phyloP scores from a whole-genome alignment of 352 stramenopile genomes.

The Ophiocytium majus region DNA sequence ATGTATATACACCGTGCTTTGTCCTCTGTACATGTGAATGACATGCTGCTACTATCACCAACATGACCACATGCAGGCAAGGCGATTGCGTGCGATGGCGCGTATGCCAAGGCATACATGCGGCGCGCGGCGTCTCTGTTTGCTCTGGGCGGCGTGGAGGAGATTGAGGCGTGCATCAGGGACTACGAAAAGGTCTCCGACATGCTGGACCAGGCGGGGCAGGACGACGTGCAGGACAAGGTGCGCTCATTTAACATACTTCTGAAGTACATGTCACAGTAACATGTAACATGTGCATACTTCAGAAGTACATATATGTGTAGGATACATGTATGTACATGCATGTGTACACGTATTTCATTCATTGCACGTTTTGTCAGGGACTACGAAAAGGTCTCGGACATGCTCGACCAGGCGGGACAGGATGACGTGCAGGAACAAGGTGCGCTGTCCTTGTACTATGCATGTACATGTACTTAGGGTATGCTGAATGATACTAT shows the following conservation, averaged over 20 bases:
- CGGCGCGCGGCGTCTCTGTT: constrained; percentile 56
- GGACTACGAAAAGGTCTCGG: constrained; percentile 81
- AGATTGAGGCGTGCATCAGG: constrained; percentile 79
- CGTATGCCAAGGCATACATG: constrained; percentile 77
- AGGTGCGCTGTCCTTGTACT: not conserved
- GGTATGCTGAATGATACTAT: too few species aligned
- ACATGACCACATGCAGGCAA: too few species aligned
- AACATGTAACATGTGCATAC: not conserved
- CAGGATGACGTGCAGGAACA: constrained; percentile 5
- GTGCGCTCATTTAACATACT: not conserved
- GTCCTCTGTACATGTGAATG: too few species aligned
- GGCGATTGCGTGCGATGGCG: constrained; percentile 81
- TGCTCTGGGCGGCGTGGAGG: constrained; percentile 67
- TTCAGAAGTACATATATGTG: too few species aligned
- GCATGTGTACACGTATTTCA: too few species aligned
- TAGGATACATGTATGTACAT: too few species aligned
- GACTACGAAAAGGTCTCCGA: constrained; percentile 83
- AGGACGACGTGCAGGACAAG: constrained; percentile 16
- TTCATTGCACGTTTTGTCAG: too few species aligned
- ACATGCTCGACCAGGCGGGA: constrained; percentile 61
- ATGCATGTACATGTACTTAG: too few species aligned
- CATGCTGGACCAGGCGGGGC: constrained; percentile 58
- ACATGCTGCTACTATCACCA: too few species aligned
- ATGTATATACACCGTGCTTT: too few species aligned
- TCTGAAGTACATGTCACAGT: constrained; percentile 28